Evolutionary conservation across 2,329 filamentous ascomycete genomes (phyloP).

Genomic region (Fusarium annulatum): DNA sequence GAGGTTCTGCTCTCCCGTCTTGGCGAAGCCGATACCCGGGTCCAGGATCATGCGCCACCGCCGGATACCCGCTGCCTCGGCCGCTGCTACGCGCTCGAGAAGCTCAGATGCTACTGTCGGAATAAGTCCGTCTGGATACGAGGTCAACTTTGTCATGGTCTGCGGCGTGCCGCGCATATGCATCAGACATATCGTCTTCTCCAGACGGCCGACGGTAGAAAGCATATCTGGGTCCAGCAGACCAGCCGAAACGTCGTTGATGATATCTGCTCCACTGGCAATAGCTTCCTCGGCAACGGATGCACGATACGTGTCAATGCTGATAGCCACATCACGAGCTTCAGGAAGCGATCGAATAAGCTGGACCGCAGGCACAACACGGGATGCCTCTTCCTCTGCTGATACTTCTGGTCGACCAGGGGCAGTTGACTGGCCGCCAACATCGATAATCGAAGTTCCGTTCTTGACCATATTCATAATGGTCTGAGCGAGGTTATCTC

Average conservation of each 20-base stretch:
- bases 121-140: slow-evolving; percentile 77
- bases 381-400: slow-evolving; percentile 77
- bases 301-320: slow-evolving; percentile 92
- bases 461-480: slow-evolving; percentile 70
- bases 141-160: slow-evolving; percentile 78
- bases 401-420: slow-evolving; percentile 77
- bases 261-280: slow-evolving; percentile 83
- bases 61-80: slow-evolving; percentile 82
- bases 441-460: slow-evolving; percentile 87
- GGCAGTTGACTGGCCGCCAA: slow-evolving; percentile 93
- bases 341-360: slow-evolving; percentile 76
- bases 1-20: slow-evolving; percentile 82
- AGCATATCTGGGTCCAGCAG: slow-evolving; percentile 85
- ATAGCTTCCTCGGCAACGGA: slow-evolving; percentile 82
- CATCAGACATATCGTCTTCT: slow-evolving; percentile 86
- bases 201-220: slow-evolving; percentile 77
- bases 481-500: slow-evolving; percentile 66
- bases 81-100: slow-evolving; percentile 74
- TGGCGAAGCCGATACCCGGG: slow-evolving; percentile 94
- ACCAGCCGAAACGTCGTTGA: slow-evolving; percentile 95
- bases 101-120: slow-evolving; percentile 75
- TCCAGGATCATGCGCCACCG: slow-evolving; percentile 96
- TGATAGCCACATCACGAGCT: slow-evolving; percentile 75
- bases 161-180: slow-evolving; percentile 91
- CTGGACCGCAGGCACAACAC: slow-evolving; percentile 82